Evolutionary conservation across 176 grass and related monocot genomes (phyloP).

Genomic region (Oryza brachyantha): DNA sequence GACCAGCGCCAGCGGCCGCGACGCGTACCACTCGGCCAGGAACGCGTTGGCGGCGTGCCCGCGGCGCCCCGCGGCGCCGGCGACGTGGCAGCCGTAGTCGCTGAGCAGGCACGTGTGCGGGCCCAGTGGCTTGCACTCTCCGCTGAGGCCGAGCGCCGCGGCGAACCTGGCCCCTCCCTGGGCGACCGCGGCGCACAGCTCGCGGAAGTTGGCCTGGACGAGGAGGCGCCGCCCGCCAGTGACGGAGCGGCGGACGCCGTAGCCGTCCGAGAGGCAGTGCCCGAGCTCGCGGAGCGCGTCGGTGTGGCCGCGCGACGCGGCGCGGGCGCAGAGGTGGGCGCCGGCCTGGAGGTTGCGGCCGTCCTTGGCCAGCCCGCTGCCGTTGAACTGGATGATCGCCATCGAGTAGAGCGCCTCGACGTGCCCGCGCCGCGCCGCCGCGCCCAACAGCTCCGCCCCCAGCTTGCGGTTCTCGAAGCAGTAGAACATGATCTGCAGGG

Average conservation of each 20-base stretch:
- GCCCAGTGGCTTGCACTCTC: background rate
- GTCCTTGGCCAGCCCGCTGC: conserved; percentile 53
- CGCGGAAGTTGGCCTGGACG: conserved; percentile 59
- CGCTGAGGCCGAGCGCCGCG: background rate
- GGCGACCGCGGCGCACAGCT: conserved; percentile 16
- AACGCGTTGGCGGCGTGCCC: conserved; percentile 64
- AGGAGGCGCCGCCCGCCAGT: conserved; percentile 53
- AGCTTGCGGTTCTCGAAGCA: conserved; percentile 48
- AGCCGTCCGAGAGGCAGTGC: conserved; percentile 75
- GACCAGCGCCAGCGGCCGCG: background rate
- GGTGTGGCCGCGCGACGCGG: conserved; percentile 66
- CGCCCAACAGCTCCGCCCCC: conserved; percentile 54
- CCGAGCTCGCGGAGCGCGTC: conserved; percentile 79
- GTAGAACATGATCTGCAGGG: conserved; percentile 69
- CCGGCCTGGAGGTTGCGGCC: conserved; percentile 53
- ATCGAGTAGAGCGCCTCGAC: conserved; percentile 68
- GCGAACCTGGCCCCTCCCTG: conserved; percentile 2
- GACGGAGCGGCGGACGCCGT: conserved; percentile 54
- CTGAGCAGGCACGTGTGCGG: conserved; percentile 35
- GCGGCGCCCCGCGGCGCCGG: conserved; percentile 21
- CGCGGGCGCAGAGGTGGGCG: conserved; percentile 62
- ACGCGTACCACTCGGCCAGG: conserved; percentile 68
- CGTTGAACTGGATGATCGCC: conserved; percentile 78
- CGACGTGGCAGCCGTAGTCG: conserved; percentile 45
- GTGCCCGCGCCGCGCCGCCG: conserved; percentile 63